A percentile compares a stretch with the other conserved stretches of the same genome.
Conservation (phyloP, 2,329 filamentous ascomycete genomes). For the Fonsecaea pedrosoi region DNA sequence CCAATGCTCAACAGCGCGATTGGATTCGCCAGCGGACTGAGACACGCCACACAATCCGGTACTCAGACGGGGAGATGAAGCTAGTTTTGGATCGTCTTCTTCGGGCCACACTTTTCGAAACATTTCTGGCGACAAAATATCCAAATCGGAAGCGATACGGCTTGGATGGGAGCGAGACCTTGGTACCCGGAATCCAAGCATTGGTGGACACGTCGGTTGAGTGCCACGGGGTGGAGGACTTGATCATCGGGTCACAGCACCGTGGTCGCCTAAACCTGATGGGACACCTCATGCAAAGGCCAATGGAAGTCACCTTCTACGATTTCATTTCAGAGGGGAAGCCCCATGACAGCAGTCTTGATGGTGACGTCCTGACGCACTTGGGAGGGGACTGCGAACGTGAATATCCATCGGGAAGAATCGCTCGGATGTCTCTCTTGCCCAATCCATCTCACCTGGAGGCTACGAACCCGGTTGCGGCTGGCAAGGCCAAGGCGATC, state of each 20-base stretch:
- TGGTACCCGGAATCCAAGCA: constrained; percentile 99
- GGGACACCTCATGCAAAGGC: constrained; percentile 97
- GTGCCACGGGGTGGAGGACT: constrained; percentile 91
- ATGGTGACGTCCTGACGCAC: constrained; percentile 99
- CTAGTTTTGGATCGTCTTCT: constrained; percentile 96
- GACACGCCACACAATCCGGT: constrained; percentile 92
- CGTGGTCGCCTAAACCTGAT: constrained; percentile 97
- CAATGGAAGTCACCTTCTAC: constrained; percentile 99
- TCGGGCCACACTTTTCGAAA: constrained; percentile 97
- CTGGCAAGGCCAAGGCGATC: constrained; percentile 96
- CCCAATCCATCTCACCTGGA: constrained; percentile 98
- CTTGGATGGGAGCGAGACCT: constrained; percentile 93
- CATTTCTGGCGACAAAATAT: constrained; percentile 95
- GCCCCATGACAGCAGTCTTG: constrained; percentile 88
- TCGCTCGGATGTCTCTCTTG: constrained; percentile 95
- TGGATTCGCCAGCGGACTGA: constrained; percentile 96
- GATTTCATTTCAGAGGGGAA: constrained; percentile 81
- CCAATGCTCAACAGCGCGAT: constrained; percentile 95
- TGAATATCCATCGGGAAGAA: constrained; percentile 96
- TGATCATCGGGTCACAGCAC: constrained; percentile 99
- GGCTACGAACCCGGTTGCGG: constrained; percentile 95
- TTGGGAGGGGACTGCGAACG: constrained; percentile 99
- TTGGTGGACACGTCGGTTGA: constrained; percentile 98
- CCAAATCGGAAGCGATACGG: constrained; percentile 99
- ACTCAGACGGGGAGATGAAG: constrained; percentile 97